Base-by-base conservation (phyloP, 352 stramenopile genomes). In the Phytopythium montanum region DNA sequence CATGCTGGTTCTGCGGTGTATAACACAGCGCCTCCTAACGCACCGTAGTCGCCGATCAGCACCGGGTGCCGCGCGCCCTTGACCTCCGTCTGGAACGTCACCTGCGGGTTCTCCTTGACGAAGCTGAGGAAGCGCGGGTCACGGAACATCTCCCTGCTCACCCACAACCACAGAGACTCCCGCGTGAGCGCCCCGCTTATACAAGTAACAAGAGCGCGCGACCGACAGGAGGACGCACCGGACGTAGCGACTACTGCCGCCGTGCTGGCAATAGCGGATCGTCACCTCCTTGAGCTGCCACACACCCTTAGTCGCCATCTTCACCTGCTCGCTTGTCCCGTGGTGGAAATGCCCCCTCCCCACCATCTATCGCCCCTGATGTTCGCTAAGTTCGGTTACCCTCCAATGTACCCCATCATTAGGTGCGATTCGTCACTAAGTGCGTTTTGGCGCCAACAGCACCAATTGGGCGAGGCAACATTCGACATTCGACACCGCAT, bases 31-130 rank as follows among this genome's bases (percentile, higher is more conserved):
- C 14, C 28, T 38, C 6, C 29, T 18, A 8, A 29, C 53, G 56
- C 62, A 94, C 85, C 85, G 72, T 95, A 95, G 61, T 94, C 82
- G 61, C 87, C 87, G 49, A 95, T 79, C 26, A 95, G 49, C 19
- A 95, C 71, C 10, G 87, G 87, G 72, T 95, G 87, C 54, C 70
- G 76, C 19, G 82, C 84, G 28, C 84, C 81, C 75, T 95, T 94
- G 67, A 95, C 69, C 65, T 95, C 70, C 31, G 87, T 95, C 69
- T 85, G 59, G 53, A 95, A 95, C 33, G 73, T 72, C 58, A 95
- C 78, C 71, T 95, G 87, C 56, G 87, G 87, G 65, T 95, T 95
- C 60, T 92, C 84, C 66, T 90, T 82, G 45, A 95, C 87, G 59
- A 95, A 94, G 46, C 80, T 71, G 34, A 91, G 65, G 68, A 95